Conservation (phyloP, 176 grass and related monocot genomes). For the Oryza longistaminata region DNA sequence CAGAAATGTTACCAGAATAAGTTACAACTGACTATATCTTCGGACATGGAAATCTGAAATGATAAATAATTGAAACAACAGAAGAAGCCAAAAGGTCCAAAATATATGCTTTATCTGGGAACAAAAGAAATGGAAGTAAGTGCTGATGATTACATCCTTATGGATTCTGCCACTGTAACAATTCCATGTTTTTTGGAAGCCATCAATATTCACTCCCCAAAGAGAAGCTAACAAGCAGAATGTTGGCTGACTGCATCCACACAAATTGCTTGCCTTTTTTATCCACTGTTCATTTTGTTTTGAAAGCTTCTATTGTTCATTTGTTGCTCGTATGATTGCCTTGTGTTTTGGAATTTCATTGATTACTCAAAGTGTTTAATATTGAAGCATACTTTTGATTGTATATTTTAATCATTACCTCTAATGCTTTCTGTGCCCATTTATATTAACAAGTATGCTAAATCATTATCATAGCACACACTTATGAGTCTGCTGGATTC, state of each 20-base stretch:
- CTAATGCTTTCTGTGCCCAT: conserved; percentile 33
- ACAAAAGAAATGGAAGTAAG: conserved; percentile 15
- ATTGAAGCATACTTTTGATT: neutral
- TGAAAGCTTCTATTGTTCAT: neutral
- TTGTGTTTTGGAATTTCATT: neutral
- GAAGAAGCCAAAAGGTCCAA: conserved; percentile 6
- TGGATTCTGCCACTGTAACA: neutral
- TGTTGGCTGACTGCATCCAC: neutral
- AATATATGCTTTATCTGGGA: conserved; percentile 10
- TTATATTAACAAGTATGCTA: conserved; percentile 21
- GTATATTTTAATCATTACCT: neutral
- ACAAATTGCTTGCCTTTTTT: neutral
- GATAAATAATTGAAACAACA: neutral
- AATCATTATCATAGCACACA: conserved; percentile 32
- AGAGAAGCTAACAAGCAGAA: neutral
- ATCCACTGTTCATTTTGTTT: neutral
- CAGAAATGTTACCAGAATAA: no score
- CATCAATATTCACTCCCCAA: neutral
- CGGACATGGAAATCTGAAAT: neutral
- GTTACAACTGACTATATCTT: no score
- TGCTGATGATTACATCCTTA: neutral
- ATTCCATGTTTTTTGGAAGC: neutral
- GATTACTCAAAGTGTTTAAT: neutral
- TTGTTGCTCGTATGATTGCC: neutral
- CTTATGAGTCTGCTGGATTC: conserved; percentile 52